These are phyloP conservation scores for Chernovozyma sophiae-reginae DNA, from an alignment of 1,139 yeast genomes.

Conservation along the genomic window DNA sequence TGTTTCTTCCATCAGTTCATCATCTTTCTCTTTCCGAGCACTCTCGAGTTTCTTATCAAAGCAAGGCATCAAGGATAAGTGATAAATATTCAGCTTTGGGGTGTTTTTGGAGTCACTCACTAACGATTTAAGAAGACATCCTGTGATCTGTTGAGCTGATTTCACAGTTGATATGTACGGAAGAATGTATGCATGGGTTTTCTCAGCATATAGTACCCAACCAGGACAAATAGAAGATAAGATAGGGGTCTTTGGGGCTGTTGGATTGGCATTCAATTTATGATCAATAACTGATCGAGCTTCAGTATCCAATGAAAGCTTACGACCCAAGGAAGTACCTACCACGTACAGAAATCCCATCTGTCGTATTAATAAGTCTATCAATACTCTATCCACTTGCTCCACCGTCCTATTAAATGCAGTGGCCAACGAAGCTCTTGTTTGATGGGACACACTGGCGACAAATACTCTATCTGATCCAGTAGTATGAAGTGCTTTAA, in stretches of 20 bases:
- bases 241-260: conserved; percentile 34
- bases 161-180: conserved; percentile 62
- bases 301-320: conserved; percentile 60
- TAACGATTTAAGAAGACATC: conserved; percentile 63
- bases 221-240: conserved; percentile 86
- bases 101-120: conserved; percentile 18
- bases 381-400: conserved; percentile 57
- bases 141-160: conserved; percentile 93
- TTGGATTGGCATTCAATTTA: conserved; percentile 9
- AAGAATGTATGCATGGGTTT: conserved; percentile 83
- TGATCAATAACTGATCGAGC: conserved; percentile 43
- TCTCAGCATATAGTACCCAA: conserved; percentile 93
- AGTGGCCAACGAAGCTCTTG: conserved; percentile 75
- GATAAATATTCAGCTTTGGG: conserved; percentile 49
- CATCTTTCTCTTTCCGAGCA: conserved; percentile 66
- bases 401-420: conserved; percentile 55
- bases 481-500: conserved; percentile 49
- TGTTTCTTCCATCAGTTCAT: conserved; percentile 17
- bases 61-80: conserved; percentile 90
- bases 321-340: conserved; percentile 82
- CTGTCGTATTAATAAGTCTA: conserved; percentile 51
- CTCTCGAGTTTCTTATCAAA: conserved; percentile 96
- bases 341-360: conserved; percentile 75
- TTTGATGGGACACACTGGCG: conserved; percentile 82
- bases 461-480: conserved; percentile 43